Base-by-base conservation (phyloP, 768 basidiomycete genomes). In the Rhizopogon roseolus region DNA sequence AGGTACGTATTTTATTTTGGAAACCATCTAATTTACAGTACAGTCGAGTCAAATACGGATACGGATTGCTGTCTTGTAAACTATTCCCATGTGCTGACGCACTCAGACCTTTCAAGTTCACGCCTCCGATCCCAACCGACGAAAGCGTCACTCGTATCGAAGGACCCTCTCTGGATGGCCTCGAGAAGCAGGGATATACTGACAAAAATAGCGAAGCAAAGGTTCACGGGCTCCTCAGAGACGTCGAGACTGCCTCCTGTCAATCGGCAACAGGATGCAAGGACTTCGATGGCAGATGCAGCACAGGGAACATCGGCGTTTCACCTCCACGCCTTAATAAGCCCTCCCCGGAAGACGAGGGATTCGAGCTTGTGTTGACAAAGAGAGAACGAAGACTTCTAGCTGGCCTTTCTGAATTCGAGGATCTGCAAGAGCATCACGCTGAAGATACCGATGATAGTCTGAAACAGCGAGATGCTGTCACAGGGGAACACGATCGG, bases 91-190 rank as follows among this genome's bases (percentile, higher is more conserved):
- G 10, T 39, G 16, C 17, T 17, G n/a, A 46, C 54, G 39, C 55
- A 54, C 14, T 14, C 45, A 71, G 84, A 43, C 77, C 83, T 5
- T 84, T 83, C 60, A 80, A 75, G 16, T 71, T 72, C 10, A 68
- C 74, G 19, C 62, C 60, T 45, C 50, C 50, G 9, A 62, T 71
- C 7, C 68, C 70, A 19, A 68, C 70, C 5, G 55, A 69, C 17
- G 68, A 69, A 42, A 66, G 68, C n/a, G 63, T 68, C n/a, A 50
- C 54, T 22, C 49, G 52, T 38, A 49, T 70, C 8, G 57, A 53
- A 4, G 54, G 50, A 38, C 37, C 59, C 29, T 10, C n/a, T 40
- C 38, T 16, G 57, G 58, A 46, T 59, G 60, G 48, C 34, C 17
- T 29, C 25, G 58, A 65, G 50, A 50, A 36, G 19, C 14, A 22